phyloP scores from a whole-genome alignment of 768 basidiomycete species.

The Grammothele lineata region DNA sequence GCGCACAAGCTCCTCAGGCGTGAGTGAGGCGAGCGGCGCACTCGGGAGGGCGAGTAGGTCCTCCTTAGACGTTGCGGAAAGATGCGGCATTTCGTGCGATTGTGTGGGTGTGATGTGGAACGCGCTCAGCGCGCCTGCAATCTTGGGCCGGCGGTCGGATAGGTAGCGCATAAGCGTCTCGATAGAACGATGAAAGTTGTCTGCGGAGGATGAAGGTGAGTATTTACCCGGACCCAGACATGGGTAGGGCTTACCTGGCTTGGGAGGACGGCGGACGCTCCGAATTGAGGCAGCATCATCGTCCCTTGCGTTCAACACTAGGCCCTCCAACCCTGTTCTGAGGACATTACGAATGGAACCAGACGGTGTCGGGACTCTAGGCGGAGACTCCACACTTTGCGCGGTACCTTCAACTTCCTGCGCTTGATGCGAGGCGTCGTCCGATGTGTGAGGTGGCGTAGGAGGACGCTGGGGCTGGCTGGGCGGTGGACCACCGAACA shows the following conservation, averaged over 20 bases:
- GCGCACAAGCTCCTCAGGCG: constrained; percentile 79
- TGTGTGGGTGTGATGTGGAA: constrained; percentile 67
- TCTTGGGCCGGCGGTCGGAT: constrained; percentile 84
- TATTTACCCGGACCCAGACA: not conserved
- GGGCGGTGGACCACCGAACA: constrained; percentile 72
- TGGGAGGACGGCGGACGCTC: constrained; percentile 29
- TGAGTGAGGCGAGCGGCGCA: constrained; percentile 63
- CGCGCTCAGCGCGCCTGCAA: constrained; percentile 68
- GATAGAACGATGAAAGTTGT: constrained; percentile 66
- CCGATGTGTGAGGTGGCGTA: constrained; percentile 2
- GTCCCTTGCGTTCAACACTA: constrained; percentile 51
- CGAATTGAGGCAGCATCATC: constrained; percentile 56
- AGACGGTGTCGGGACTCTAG: constrained; percentile 19
- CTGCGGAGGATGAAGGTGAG: constrained; percentile 27
- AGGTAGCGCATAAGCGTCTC: constrained; percentile 87
- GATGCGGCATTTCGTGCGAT: constrained; percentile 60
- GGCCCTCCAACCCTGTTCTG: constrained; percentile 52
- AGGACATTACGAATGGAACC: constrained; percentile 42
- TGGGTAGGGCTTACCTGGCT: constrained; percentile 28
- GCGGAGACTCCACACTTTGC: constrained; percentile 16
- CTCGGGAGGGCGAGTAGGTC: constrained; percentile 81
- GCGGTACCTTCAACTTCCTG: constrained; percentile 10
- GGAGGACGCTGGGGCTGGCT: constrained; percentile 23
- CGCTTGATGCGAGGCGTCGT: constrained; percentile 23
- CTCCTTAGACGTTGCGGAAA: constrained; percentile 68